These are phyloP conservation scores for Apophysomyces sp. DNA, from an alignment of 371 early-diverging fungal genomes.

Conservation along the genomic window DNA sequence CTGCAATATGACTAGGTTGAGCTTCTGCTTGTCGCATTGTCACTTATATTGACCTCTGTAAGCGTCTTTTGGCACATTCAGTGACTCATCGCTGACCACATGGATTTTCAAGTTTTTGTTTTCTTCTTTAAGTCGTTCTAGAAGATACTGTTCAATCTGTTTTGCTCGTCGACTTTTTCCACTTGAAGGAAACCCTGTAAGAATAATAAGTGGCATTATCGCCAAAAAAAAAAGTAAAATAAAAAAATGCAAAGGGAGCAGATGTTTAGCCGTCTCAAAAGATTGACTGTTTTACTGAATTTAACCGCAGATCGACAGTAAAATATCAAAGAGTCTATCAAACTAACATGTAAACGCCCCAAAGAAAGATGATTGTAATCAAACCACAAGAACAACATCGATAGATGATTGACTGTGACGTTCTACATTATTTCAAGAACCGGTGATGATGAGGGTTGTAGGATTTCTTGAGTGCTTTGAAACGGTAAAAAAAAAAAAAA, in stretches of 20 bases:
- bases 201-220: slow-evolving; percentile 94
- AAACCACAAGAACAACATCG: no score
- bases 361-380: no score
- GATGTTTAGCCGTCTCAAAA: no score
- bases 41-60: slow-evolving; percentile 57
- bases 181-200: slow-evolving; percentile 87
- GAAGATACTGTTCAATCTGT: slow-evolving; percentile 68
- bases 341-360: no score
- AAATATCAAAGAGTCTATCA: no score
- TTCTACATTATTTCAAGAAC: no score
- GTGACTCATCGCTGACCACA: slow-evolving; percentile 77
- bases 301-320: no score
- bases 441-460: no score
- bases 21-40: background rate
- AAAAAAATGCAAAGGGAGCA: background rate
- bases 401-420: no score
- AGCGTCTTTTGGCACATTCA: slow-evolving; percentile 62
- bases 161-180: slow-evolving; percentile 88
- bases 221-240: no score
- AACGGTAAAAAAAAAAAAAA: no score
- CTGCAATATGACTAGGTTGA: slow-evolving; percentile 7
- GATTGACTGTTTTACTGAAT: background rate
- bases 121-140: slow-evolving; percentile 48
- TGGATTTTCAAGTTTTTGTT: slow-evolving; percentile 56
- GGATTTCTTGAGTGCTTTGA: no score